Evolutionary conservation across 2,329 filamentous ascomycete genomes (phyloP).

Genomic region (Phyllosticta capitalensis): DNA sequence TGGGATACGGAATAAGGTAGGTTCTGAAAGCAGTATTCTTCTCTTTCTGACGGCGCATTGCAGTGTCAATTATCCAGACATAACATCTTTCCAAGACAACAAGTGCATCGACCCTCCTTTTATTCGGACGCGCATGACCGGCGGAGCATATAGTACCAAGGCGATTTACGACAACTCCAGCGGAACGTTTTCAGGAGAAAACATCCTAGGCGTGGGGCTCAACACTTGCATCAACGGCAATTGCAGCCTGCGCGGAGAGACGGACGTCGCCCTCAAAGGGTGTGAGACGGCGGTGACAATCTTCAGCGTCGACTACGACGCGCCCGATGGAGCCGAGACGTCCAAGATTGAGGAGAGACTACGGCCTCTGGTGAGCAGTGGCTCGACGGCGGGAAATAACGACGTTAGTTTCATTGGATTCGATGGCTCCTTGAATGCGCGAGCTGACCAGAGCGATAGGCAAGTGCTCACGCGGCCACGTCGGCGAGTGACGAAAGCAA

Average conservation of each 20-base stretch:
- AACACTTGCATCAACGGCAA: constrained; percentile 45
- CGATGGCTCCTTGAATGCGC: neutral
- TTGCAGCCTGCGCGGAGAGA: constrained; percentile 43
- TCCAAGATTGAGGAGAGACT: constrained; percentile 14
- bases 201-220: constrained; percentile 42
- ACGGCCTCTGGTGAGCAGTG: neutral
- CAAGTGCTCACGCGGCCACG: neutral
- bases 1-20: constrained; percentile 41
- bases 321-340: constrained; percentile 29
- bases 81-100: constrained; percentile 31
- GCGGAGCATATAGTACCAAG: constrained; percentile 39
- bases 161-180: constrained; percentile 37
- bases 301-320: constrained; percentile 44
- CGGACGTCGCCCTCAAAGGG: constrained; percentile 35
- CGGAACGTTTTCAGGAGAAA: constrained; percentile 36
- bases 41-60: neutral
- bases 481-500: neutral
- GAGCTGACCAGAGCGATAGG: neutral
- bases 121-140: constrained; percentile 40
- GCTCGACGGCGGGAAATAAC: neutral
- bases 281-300: constrained; percentile 34
- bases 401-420: neutral
- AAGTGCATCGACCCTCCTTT: constrained; percentile 35
- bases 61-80: constrained; percentile 39
- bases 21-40: neutral